A percentile compares a stretch with the other conserved stretches of the same genome.
These are phyloP conservation scores for Globisporangium canariense DNA, from an alignment of 352 stramenopile species.

Conservation along the genomic window DNA sequence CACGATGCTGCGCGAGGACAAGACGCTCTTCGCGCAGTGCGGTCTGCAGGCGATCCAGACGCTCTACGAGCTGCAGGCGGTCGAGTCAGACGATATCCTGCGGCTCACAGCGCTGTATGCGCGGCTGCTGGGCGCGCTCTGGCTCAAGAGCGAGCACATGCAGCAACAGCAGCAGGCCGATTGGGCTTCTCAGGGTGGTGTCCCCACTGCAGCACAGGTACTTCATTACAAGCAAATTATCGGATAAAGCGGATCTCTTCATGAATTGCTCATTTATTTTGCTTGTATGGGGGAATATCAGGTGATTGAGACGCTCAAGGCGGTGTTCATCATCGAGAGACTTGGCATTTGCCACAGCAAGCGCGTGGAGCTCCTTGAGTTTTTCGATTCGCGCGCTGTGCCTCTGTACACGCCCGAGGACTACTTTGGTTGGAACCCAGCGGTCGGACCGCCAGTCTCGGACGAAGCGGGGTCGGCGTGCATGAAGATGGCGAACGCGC, in stretches of 20 bases:
- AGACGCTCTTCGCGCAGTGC: slow-evolving; percentile 19
- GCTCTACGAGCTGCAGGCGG: slow-evolving; percentile 58
- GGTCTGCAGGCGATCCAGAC: slow-evolving; percentile 58
- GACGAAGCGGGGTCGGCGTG: slow-evolving; percentile 44
- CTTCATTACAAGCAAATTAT: neutral
- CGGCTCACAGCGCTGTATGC: slow-evolving; percentile 51
- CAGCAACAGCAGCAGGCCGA: slow-evolving; percentile 26
- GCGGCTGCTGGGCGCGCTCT: slow-evolving; percentile 47
- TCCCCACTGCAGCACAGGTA: slow-evolving; percentile 50
- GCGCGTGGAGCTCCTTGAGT: slow-evolving; percentile 63
- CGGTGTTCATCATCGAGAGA: slow-evolving; percentile 74
- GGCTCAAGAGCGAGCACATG: slow-evolving; percentile 38
- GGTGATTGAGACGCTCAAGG: slow-evolving; percentile 45
- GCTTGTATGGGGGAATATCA: neutral
- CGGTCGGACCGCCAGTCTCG: slow-evolving; percentile 28
- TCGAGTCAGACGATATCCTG: slow-evolving; percentile 47
- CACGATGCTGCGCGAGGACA: slow-evolving; percentile 27
- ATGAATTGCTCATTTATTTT: neutral
- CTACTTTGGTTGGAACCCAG: slow-evolving; percentile 84
- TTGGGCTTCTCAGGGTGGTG: slow-evolving; percentile 29
- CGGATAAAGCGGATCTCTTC: neutral
- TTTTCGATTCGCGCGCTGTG: slow-evolving; percentile 42
- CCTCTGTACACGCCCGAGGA: slow-evolving; percentile 55
- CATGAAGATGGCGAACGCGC: slow-evolving; percentile 55
- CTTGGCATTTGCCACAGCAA: slow-evolving; percentile 59